phyloP scores from a whole-genome alignment of 2,329 filamentous ascomycete species.

The Verticillium nubilum region DNA sequence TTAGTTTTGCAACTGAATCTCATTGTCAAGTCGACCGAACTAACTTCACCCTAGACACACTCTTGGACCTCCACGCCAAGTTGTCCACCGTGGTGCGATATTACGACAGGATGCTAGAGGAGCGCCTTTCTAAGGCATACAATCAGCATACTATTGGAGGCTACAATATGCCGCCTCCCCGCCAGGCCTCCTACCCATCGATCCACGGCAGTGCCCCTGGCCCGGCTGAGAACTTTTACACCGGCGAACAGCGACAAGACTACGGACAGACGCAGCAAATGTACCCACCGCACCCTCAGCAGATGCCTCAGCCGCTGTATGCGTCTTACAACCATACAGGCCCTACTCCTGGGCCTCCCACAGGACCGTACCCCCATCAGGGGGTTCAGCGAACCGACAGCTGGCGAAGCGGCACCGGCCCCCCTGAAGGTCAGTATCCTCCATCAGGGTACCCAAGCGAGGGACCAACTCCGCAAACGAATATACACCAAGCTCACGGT shows the following conservation, averaged over 20 bases:
- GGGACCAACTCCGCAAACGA: slow-evolving; percentile 19
- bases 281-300: slow-evolving; percentile 38
- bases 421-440: slow-evolving; percentile 24
- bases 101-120: slow-evolving; percentile 97
- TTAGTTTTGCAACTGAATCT: slow-evolving; percentile 32
- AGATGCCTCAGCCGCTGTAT: slow-evolving; percentile 36
- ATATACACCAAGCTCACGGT: slow-evolving; percentile 17
- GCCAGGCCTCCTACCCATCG: slow-evolving; percentile 61
- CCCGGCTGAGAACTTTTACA: slow-evolving; percentile 77
- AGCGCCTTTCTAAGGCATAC: slow-evolving; percentile 88
- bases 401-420: slow-evolving; percentile 36
- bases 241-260: slow-evolving; percentile 49
- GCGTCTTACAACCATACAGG: slow-evolving; percentile 35
- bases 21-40: slow-evolving; percentile 4
- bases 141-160: slow-evolving; percentile 68
- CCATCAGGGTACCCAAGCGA: slow-evolving; percentile 27
- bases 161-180: slow-evolving; percentile 51
- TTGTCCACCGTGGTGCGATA: slow-evolving; percentile 94
- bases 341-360: slow-evolving; percentile 31
- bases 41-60: slow-evolving; percentile 78
- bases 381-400: slow-evolving; percentile 43
- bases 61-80: slow-evolving; percentile 91
- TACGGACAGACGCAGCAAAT: slow-evolving; percentile 44
- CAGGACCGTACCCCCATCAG: slow-evolving; percentile 37
- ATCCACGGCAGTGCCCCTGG: slow-evolving; percentile 50